A percentile compares a stretch with the other conserved stretches of the same genome.
These are phyloP conservation scores for Wakefieldia striispora DNA, from an alignment of 768 basidiomycete species.

Conservation along the genomic window DNA sequence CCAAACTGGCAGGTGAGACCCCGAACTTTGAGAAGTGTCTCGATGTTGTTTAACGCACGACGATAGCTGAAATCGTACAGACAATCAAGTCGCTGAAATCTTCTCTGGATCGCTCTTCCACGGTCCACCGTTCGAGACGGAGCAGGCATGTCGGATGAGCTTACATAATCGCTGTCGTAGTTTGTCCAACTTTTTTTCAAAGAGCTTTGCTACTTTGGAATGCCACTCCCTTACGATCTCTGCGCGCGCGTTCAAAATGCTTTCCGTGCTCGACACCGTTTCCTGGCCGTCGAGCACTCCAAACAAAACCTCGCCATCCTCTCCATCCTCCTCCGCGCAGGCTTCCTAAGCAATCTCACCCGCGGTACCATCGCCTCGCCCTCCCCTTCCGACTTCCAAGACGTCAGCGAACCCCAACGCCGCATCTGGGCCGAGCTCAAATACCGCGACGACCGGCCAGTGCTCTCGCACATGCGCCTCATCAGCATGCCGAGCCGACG, in stretches of 20 bases:
- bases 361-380: conserved; percentile 70
- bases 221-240: conserved; percentile 76
- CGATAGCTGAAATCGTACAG: conserved; percentile 72
- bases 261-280: conserved; percentile 80
- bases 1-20: conserved; percentile 69
- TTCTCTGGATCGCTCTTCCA: conserved; percentile 62
- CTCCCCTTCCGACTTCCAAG: conserved; percentile 60
- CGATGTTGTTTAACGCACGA: background rate
- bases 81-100: conserved; percentile 65
- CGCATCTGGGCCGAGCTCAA: conserved; percentile 95
- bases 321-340: conserved; percentile 86
- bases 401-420: conserved; percentile 58
- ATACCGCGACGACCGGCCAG: conserved; percentile 86
- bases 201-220: no score
- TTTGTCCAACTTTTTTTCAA: background rate
- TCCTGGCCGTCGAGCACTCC: conserved; percentile 75
- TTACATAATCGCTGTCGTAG: conserved; percentile 14
- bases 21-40: background rate
- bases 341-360: conserved; percentile 81
- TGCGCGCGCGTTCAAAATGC: conserved; percentile 92
- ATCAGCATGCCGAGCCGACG: conserved; percentile 82
- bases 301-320: conserved; percentile 91
- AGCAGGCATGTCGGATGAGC: conserved; percentile 55
- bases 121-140: conserved; percentile 57
- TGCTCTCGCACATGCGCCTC: conserved; percentile 75